Conservation (phyloP, 2,329 filamentous ascomycete species). For the Colletotrichum euphorbiae region DNA sequence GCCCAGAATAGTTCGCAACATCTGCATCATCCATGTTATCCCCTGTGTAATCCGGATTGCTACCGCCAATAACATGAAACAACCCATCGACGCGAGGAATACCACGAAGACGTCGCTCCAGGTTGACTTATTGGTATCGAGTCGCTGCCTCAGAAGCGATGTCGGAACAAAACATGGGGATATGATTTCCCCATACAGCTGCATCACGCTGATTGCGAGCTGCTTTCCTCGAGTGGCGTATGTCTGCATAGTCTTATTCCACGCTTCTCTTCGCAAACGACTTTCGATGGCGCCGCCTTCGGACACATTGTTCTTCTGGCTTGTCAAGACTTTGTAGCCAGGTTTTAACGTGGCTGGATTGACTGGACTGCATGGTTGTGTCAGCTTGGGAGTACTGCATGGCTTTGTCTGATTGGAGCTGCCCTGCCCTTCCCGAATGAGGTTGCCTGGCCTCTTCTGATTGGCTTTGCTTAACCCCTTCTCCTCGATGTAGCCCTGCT, state of each 20-base stretch:
- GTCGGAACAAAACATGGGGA: constrained; percentile 36
- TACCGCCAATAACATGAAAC: constrained; percentile 23
- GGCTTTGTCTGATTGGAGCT: background rate
- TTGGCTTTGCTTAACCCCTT: background rate
- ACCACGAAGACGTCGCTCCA: constrained; percentile 24
- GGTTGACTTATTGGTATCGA: constrained; percentile 27
- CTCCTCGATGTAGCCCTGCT: too few relatives aligned
- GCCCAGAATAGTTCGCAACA: constrained; percentile 18
- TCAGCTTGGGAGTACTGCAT: background rate
- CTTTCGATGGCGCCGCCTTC: constrained; percentile 38
- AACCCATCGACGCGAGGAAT: constrained; percentile 16
- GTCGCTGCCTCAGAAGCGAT: constrained; percentile 30
- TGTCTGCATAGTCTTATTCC: constrained; percentile 6
- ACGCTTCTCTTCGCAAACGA: constrained; percentile 31
- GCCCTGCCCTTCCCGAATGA: background rate
- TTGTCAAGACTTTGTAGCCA: constrained; percentile 22
- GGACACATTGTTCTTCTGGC: constrained; percentile 11
- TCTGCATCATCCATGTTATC: constrained; percentile 21
- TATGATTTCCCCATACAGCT: constrained; percentile 23
- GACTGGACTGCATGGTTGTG: background rate
- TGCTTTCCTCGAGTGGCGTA: constrained; percentile 27
- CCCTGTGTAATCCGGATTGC: constrained; percentile 24
- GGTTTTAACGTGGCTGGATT: constrained; percentile 2
- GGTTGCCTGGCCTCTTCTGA: background rate
- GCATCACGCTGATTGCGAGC: constrained; percentile 14